Base-by-base conservation (phyloP, 2,329 filamentous ascomycete species). In the Aspergillus unguis region DNA sequence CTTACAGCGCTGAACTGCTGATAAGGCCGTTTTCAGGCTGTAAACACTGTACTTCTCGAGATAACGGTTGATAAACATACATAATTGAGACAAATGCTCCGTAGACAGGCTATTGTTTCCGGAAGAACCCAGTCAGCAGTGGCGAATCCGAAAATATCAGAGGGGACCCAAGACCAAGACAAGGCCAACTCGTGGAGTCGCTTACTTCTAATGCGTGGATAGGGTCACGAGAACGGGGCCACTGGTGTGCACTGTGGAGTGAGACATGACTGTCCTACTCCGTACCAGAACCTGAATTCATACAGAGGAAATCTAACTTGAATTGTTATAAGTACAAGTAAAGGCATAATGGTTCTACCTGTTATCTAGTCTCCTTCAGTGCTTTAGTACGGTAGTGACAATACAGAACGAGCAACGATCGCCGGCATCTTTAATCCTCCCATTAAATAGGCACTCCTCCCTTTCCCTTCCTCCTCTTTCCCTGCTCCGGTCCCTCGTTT, bases 401-500 rank as follows among this genome's bases (percentile, higher is more conserved):
- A 29, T 42, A 42, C 40, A 32, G 6, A 25, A 28, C 25, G 17
- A 17, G 17, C 17, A 17, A 17, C 25, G 17, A 33, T 6, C 8
- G 11, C 41, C 29, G 41, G 41, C 31, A 33, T n/a, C 41, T 27
- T 44, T 28, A 28, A 43, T 43, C 25, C 29, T n/a, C 41, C 41
- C 41, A 37, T 44, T 44, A 32, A 44, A 44, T 44, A 44, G 41
- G 31, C 41, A 26, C 11, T n/a, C n/a, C n/a, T 41, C 46, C 44
- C 51, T 32, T 52, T 49, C 32, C 35, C 48, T 54, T 31, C 38
- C 28, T 40, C 17, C 9, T 40, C 37, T 41, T 48, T 36, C 43
- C 37, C 40, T 40, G 32, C 32, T 50, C 50, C 48, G 28, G 38
- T 55, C 52, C 11, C 38, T 54, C 47, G 43, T 48, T 48, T 52